These are phyloP conservation scores for Talaromyces adpressus DNA, from an alignment of 495 filamentous ascomycete genomes.

Conservation along the genomic window DNA sequence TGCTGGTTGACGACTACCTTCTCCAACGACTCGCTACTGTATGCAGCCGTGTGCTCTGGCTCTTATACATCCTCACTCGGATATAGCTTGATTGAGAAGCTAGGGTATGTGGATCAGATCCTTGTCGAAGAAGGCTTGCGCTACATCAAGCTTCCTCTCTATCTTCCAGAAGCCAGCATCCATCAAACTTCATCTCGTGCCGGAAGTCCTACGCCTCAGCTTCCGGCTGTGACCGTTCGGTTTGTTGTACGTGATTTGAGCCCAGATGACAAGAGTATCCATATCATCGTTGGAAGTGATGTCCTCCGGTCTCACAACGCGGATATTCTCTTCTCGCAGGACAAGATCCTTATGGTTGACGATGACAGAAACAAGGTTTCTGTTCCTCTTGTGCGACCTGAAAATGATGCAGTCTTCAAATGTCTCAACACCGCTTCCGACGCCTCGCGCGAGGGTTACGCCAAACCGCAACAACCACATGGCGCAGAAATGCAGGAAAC, in stretches of 20 bases:
- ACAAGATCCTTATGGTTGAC: conserved; percentile 77
- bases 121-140: conserved; percentile 54
- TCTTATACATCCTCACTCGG: conserved; percentile 80
- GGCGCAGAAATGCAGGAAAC: conserved; percentile 3
- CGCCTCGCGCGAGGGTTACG: conserved; percentile 8
- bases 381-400: conserved; percentile 88
- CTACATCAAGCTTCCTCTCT: conserved; percentile 71
- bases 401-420: conserved; percentile 75
- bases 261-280: conserved; percentile 49
- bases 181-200: conserved; percentile 66
- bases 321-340: conserved; percentile 88
- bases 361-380: conserved; percentile 84
- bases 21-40: conserved; percentile 78
- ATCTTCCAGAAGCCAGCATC: conserved; percentile 83
- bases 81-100: conserved; percentile 59
- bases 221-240: conserved; percentile 68
- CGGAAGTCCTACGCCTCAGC: conserved; percentile 65
- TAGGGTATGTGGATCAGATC: conserved; percentile 63
- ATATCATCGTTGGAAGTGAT: conserved; percentile 83
- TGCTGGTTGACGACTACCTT: conserved; percentile 89
- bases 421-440: conserved; percentile 55
- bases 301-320: conserved; percentile 79
- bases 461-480: conserved; percentile 1
- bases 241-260: conserved; percentile 64
- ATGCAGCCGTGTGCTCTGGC: conserved; percentile 87